Percentiles rank a stretch among this genome's conserved stretches.
These are phyloP conservation scores for Linanthus parryae DNA, from an alignment of 148 eudicot genomes.

Conservation along the genomic window DNA sequence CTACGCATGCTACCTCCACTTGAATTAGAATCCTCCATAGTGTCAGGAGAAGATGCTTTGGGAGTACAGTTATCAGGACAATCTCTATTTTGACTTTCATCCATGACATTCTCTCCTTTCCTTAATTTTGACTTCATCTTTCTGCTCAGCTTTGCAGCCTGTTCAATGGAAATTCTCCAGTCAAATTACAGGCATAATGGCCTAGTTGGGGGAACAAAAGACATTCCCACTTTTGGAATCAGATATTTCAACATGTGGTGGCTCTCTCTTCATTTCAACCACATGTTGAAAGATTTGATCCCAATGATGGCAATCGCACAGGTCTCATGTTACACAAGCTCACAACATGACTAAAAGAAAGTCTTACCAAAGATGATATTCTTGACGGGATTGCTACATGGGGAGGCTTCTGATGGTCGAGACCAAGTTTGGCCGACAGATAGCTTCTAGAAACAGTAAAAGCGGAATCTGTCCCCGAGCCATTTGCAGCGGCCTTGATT, in stretches of 20 bases:
- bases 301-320: no score
- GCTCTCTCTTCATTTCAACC: no score
- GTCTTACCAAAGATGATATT: conserved; percentile 74
- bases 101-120: conserved; percentile 46
- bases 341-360: conserved; percentile 5
- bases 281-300: no score
- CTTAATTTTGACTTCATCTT: conserved; percentile 84
- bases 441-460: conserved; percentile 30
- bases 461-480: conserved; percentile 27
- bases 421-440: conserved; percentile 70
- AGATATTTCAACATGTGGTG: no score
- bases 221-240: no score
- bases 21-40: conserved; percentile 74
- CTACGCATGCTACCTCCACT: conserved; percentile 85
- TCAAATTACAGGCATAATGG: no score
- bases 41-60: conserved; percentile 38
- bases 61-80: conserved; percentile 55
- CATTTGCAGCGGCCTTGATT: conserved; percentile 19
- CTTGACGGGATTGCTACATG: conserved; percentile 85
- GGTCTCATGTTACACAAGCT: no score
- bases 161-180: no score
- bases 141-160: conserved; percentile 94
- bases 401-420: conserved; percentile 88
- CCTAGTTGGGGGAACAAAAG: no score
- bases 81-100: conserved; percentile 50